Evolutionary conservation across 257 asterid genomes (phyloP).

Genomic region (Plantago ovata): DNA sequence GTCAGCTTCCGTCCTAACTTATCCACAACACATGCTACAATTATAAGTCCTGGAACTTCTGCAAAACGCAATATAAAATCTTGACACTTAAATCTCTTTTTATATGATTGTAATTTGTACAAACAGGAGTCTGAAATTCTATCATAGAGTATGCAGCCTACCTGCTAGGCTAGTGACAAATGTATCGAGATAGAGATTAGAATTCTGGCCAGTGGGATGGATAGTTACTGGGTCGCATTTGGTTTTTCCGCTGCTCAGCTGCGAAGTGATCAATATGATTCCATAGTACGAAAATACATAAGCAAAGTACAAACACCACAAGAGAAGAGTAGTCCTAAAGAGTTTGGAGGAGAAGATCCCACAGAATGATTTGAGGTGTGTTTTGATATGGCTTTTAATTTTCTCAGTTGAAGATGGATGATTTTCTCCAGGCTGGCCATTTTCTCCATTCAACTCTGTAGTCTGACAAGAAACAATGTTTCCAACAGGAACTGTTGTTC

Average conservation of each 20-base stretch:
- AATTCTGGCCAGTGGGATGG: no score
- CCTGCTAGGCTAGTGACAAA: no score
- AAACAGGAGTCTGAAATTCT: no score
- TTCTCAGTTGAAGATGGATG: constrained; percentile 22
- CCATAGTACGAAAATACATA: no score
- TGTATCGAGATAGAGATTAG: no score
- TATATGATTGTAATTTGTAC: no score
- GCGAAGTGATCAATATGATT: no score
- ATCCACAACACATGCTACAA: constrained; percentile 20
- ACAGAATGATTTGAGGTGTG: constrained; percentile 30
- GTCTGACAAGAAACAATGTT: constrained; percentile 29
- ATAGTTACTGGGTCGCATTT: no score
- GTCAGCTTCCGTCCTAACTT: constrained; percentile 24
- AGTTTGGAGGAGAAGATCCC: constrained; percentile 45
- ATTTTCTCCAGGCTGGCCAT: constrained; percentile 21
- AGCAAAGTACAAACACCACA: constrained; percentile 30
- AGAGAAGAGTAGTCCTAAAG: constrained; percentile 42
- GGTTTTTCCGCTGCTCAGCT: no score
- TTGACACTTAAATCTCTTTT: no score
- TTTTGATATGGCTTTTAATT: not conserved
- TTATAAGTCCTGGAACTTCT: constrained; percentile 24
- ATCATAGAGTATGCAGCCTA: no score
- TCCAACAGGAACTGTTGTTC: constrained; percentile 33
- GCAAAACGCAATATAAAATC: not conserved
- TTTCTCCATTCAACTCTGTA: constrained; percentile 12